These are phyloP conservation scores for Cladochytrium tenue DNA, from an alignment of 371 early-diverging fungal genomes.

Conservation along the genomic window DNA sequence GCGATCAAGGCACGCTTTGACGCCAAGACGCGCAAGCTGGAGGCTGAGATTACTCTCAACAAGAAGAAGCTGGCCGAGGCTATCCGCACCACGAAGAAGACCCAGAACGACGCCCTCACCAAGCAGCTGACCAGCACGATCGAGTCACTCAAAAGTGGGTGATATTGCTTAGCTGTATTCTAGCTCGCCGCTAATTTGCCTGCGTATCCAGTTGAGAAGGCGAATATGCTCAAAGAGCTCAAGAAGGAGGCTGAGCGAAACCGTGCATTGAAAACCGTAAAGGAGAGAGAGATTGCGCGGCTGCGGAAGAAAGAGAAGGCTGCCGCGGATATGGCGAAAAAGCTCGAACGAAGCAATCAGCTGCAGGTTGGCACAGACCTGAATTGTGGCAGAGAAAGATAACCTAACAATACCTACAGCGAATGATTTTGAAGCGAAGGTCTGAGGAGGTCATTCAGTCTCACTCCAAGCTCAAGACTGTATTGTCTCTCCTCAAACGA, in stretches of 20 bases:
- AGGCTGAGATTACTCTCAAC: slow-evolving; percentile 67
- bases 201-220: slow-evolving; percentile 64
- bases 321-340: slow-evolving; percentile 66
- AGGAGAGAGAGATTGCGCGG: slow-evolving; percentile 72
- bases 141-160: slow-evolving; percentile 38
- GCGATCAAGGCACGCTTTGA: slow-evolving; percentile 66
- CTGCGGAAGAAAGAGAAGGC: slow-evolving; percentile 69
- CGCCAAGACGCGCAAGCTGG: slow-evolving; percentile 67
- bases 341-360: slow-evolving; percentile 68
- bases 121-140: slow-evolving; percentile 46
- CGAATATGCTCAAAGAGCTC: slow-evolving; percentile 77
- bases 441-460: slow-evolving; percentile 50
- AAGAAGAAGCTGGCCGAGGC: slow-evolving; percentile 39
- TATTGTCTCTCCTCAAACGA: slow-evolving; percentile 53
- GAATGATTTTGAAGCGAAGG: slow-evolving; percentile 31
- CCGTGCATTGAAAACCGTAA: slow-evolving; percentile 65
- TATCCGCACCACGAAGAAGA: slow-evolving; percentile 21
- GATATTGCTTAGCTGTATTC: background rate
- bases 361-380: slow-evolving; percentile 50
- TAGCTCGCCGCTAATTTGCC: background rate
- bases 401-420: slow-evolving; percentile 14
- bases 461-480: slow-evolving; percentile 55
- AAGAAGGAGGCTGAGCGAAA: slow-evolving; percentile 71
- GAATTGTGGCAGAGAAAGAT: no score
- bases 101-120: slow-evolving; percentile 35